Evolutionary conservation across 345 rosid genomes (phyloP).

Genomic region (Aethionema arabicum): DNA sequence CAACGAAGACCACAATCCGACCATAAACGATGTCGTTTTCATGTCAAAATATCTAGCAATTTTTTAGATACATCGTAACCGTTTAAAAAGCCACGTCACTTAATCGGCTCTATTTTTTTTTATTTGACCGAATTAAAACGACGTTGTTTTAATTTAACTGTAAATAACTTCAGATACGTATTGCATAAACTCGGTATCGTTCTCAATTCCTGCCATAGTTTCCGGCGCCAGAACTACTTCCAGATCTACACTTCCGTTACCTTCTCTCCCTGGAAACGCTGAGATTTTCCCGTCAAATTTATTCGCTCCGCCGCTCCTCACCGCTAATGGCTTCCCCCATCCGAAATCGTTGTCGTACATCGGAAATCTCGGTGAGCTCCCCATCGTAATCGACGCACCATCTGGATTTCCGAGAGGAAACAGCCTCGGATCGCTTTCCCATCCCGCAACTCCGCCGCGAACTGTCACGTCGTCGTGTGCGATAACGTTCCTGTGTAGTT

Average conservation of each 20-base stretch:
- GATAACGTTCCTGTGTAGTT: constrained; percentile 75
- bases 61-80: constrained; percentile 22
- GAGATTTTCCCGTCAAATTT: constrained; percentile 96
- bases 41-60: constrained; percentile 11
- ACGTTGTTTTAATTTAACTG: constrained; percentile 5
- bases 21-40: constrained; percentile 18
- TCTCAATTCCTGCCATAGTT: constrained; percentile 64
- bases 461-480: constrained; percentile 69
- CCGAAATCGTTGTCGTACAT: constrained; percentile 96
- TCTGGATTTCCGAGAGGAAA: constrained; percentile 90
- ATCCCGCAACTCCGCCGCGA: constrained; percentile 57
- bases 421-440: constrained; percentile 82
- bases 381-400: constrained; percentile 97
- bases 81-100: constrained; percentile 20
- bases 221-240: constrained; percentile 84
- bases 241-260: constrained; percentile 76
- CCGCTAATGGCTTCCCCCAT: constrained; percentile 91
- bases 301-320: constrained; percentile 89
- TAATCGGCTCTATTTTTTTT: neutral
- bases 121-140: neutral
- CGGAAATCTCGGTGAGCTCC: constrained; percentile 96
- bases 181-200: constrained; percentile 81
- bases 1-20: constrained; percentile 29
- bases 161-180: constrained; percentile 48
- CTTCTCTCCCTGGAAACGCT: constrained; percentile 84